Percentiles rank a stretch among this genome's conserved stretches.
Conservation (phyloP, 2,329 filamentous ascomycete genomes). For the Neodidymelliopsis sp. region DNA sequence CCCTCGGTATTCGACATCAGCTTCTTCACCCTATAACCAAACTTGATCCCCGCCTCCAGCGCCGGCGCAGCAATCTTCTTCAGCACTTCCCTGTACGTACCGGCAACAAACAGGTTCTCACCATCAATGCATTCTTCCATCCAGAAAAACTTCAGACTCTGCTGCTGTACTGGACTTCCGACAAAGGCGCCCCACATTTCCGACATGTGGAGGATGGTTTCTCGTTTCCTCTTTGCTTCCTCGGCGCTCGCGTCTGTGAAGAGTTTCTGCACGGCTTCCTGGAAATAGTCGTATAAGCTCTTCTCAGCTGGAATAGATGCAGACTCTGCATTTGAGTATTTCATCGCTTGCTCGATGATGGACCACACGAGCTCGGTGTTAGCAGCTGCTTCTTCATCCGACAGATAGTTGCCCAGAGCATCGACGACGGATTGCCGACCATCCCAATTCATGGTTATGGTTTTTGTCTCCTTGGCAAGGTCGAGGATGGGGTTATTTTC, state of each 20-base stretch:
- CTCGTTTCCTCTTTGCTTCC: constrained; percentile 57
- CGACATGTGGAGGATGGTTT: constrained; percentile 60
- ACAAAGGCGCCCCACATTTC: constrained; percentile 76
- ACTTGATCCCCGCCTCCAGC: constrained; percentile 62
- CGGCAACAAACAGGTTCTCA: constrained; percentile 69
- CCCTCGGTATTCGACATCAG: constrained; percentile 38
- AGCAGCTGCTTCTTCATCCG: constrained; percentile 46
- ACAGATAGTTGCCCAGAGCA: constrained; percentile 62
- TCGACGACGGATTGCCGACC: constrained; percentile 64
- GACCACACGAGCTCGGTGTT: constrained; percentile 67
- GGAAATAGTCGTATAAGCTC: constrained; percentile 66
- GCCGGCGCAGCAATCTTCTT: constrained; percentile 66
- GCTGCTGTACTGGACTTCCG: constrained; percentile 67
- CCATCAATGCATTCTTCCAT: constrained; percentile 80
- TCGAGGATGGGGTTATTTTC: constrained; percentile 74
- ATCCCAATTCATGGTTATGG: constrained; percentile 61
- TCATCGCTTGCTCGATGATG: constrained; percentile 72
- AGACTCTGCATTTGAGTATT: constrained; percentile 66
- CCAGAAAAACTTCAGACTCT: constrained; percentile 80
- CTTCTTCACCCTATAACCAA: constrained; percentile 57
- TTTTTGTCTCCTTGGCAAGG: constrained; percentile 68
- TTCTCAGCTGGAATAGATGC: constrained; percentile 59
- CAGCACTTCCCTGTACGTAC: constrained; percentile 68
- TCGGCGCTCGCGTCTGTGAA: constrained; percentile 47
- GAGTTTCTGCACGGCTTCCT: constrained; percentile 56